Evolutionary conservation across 345 rosid species (phyloP).

Genomic region (Euphorbia pulcherrima): DNA sequence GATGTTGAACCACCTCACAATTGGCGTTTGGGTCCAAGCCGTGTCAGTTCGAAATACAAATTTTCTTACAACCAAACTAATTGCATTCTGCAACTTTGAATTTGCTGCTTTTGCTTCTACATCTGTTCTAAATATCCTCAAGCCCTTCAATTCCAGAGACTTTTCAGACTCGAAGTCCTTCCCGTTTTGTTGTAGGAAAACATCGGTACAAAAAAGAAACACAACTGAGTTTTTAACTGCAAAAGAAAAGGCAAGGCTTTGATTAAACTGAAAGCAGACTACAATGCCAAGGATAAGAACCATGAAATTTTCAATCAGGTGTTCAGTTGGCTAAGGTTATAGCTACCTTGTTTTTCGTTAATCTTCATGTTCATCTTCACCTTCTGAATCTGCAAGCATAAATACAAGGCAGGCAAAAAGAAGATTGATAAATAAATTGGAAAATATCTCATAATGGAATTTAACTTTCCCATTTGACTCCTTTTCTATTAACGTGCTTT

Average conservation of each 20-base stretch:
- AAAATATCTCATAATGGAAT: not conserved
- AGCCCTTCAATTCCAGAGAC: not conserved
- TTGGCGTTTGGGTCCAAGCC: no score
- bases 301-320: not conserved
- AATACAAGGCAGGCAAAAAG: not conserved
- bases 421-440: not conserved
- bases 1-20: no score
- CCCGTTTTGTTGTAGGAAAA: not conserved
- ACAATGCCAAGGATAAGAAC: not conserved
- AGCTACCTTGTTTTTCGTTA: constrained; percentile 19
- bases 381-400: constrained; percentile 41
- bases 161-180: not conserved
- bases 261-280: not conserved
- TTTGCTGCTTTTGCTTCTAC: not conserved
- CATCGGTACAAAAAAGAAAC: not conserved
- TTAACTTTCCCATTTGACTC: not conserved
- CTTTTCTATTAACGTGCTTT: not conserved
- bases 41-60: no score
- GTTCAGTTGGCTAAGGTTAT: not conserved
- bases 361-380: constrained; percentile 48
- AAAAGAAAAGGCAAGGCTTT: not conserved
- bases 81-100: not conserved
- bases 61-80: constrained; percentile 8
- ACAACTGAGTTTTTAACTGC: constrained; percentile 3
- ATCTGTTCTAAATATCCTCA: constrained; percentile 4